Conservation (phyloP, 176 grass and related monocot genomes). For the Oryza australiensis region DNA sequence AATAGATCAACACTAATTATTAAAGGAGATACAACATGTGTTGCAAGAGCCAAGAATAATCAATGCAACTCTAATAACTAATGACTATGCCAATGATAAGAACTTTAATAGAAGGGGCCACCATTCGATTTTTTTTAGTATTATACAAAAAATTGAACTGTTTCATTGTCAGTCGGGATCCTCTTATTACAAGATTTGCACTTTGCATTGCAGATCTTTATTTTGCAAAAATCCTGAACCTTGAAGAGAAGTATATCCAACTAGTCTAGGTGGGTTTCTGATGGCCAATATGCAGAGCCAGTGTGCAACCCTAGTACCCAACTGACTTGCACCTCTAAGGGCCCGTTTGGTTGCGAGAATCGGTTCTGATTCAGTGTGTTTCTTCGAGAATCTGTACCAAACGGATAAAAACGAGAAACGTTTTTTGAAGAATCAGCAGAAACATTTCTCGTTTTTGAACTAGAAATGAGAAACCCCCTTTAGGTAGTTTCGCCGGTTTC, state of each 20-base stretch:
- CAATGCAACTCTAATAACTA: neutral
- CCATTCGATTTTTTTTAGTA: neutral
- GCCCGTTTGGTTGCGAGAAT: no score
- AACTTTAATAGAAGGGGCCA: constrained; percentile 13
- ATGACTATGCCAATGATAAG: neutral
- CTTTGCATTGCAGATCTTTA: neutral
- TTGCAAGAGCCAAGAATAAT: neutral
- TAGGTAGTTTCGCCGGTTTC: no score
- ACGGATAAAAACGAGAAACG: no score
- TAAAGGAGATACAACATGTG: neutral
- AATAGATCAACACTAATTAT: constrained; percentile 1
- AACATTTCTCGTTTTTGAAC: no score
- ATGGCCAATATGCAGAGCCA: constrained; percentile 2
- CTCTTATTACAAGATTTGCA: neutral
- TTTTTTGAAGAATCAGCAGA: no score
- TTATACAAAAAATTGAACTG: constrained; percentile 1
- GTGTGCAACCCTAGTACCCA: constrained; percentile 16
- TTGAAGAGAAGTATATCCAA: neutral
- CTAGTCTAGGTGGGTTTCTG: neutral
- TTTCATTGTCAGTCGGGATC: constrained; percentile 4
- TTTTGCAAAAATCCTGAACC: neutral
- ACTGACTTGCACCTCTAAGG: constrained; percentile 25
- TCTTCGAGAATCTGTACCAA: no score
- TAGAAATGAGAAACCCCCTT: no score
- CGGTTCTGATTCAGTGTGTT: no score